Evolutionary conservation across 495 filamentous ascomycete genomes (phyloP).

Genomic region (Massariosphaeria phaeospora): DNA sequence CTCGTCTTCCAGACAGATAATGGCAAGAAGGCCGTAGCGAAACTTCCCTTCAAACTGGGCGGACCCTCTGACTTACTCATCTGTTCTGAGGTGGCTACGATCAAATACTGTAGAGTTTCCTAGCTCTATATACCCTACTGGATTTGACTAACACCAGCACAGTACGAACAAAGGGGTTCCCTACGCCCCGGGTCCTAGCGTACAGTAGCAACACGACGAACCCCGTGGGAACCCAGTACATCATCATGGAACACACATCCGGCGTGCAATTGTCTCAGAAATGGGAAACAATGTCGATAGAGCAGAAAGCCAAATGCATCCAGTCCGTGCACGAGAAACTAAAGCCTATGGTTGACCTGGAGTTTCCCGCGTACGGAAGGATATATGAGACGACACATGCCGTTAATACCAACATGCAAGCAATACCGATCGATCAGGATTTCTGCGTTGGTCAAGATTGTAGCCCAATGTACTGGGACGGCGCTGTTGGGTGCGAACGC

Average conservation of each 20-base stretch:
- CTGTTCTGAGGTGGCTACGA: conserved; percentile 47
- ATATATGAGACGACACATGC: conserved; percentile 29
- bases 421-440: conserved; percentile 36
- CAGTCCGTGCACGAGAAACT: conserved; percentile 37
- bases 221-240: conserved; percentile 44
- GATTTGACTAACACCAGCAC: conserved; percentile 32
- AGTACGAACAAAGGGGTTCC: too few relatives aligned
- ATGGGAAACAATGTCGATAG: conserved; percentile 42
- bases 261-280: conserved; percentile 41
- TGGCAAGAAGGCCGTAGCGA: conserved; percentile 39
- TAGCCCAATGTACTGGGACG: conserved; percentile 43
- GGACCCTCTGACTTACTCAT: conserved; percentile 39
- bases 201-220: conserved; percentile 43
- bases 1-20: conserved; percentile 44
- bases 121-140: conserved; percentile 9
- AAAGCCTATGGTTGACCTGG: conserved; percentile 39
- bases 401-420: conserved; percentile 32
- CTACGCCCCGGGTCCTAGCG: conserved; percentile 43
- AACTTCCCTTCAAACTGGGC: conserved; percentile 39
- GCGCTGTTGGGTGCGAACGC: conserved; percentile 36
- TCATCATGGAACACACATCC: conserved; percentile 44
- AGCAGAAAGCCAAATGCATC: conserved; percentile 42
- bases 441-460: conserved; percentile 46
- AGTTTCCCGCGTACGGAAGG: conserved; percentile 47
- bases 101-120: conserved; percentile 45